These are phyloP conservation scores for Diospyros kaki DNA, from an alignment of 148 eudicot genomes.

Conservation along the genomic window DNA sequence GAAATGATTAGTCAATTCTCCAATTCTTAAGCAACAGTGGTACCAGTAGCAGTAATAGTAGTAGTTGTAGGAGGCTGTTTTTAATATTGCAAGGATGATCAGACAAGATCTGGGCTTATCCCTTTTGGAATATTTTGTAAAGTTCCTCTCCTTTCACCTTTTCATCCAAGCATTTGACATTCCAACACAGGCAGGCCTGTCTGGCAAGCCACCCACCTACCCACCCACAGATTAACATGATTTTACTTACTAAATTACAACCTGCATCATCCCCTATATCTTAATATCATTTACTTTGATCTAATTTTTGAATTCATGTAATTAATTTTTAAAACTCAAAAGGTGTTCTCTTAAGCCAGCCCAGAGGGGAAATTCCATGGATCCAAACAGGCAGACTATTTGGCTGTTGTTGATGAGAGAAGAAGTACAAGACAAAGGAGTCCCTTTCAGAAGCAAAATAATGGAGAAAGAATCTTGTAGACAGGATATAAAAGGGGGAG, in stretches of 20 bases:
- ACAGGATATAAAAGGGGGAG: conserved; percentile 24
- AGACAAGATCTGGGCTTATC: conserved; percentile 23
- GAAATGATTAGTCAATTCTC: conserved; percentile 17
- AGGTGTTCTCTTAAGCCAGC: too few relatives aligned
- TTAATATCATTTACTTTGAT: too few relatives aligned
- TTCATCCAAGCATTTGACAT: not conserved
- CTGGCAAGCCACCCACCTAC: too few relatives aligned
- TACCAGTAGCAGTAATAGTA: not conserved
- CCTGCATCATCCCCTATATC: too few relatives aligned
- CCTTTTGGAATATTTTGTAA: not conserved
- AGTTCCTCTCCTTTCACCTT: not conserved
- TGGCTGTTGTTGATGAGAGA: too few relatives aligned
- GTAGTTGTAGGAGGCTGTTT: not conserved
- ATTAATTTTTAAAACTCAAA: too few relatives aligned
- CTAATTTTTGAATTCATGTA: too few relatives aligned
- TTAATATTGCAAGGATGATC: not conserved
- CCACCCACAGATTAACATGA: too few relatives aligned
- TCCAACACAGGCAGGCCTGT: too few relatives aligned
- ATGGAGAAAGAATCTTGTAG: conserved; percentile 32
- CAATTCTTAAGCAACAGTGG: conserved; percentile 3
- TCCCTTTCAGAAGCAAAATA: conserved; percentile 33
- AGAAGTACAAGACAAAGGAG: conserved; percentile 19
- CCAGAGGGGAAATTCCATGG: too few relatives aligned
- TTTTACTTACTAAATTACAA: too few relatives aligned
- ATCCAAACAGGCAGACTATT: too few relatives aligned